phyloP scores from a whole-genome alignment of 768 basidiomycete genomes.

The Termitomyces bulborhizus region DNA sequence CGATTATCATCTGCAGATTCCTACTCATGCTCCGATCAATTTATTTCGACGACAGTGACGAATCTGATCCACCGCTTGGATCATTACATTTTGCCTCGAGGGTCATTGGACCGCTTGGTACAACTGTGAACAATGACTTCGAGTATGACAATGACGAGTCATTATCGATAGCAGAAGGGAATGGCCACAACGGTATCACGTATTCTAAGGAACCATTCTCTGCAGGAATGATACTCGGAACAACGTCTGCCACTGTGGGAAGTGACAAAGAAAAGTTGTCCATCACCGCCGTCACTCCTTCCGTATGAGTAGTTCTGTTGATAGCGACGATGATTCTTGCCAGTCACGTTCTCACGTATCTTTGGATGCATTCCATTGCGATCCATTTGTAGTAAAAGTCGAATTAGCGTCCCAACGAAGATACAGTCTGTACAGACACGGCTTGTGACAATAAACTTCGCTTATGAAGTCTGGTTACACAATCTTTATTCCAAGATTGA shows the following conservation, averaged over 20 bases:
- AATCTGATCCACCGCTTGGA: constrained; percentile 8
- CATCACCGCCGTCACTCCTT: background rate
- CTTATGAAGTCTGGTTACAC: background rate
- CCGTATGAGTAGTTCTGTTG: background rate
- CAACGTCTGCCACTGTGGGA: background rate
- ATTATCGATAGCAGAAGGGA: constrained; percentile 1
- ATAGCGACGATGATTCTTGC: background rate
- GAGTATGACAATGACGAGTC: constrained; percentile 7
- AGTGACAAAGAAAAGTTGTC: background rate
- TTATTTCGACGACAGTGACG: constrained; percentile 16
- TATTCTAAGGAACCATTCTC: constrained; percentile 20
- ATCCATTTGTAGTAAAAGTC: no score
- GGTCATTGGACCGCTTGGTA: constrained; percentile 22
- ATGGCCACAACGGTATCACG: constrained; percentile 11
- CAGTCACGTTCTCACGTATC: background rate
- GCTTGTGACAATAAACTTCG: background rate
- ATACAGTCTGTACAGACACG: no score
- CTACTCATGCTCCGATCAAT: constrained; percentile 22
- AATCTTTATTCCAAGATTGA: background rate
- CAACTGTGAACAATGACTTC: constrained; percentile 17
- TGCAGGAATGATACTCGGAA: constrained; percentile 8
- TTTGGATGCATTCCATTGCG: no score
- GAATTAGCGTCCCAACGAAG: no score
- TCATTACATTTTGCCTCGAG: constrained; percentile 18
- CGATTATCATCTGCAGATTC: constrained; percentile 28